Conservation (phyloP, 441 rosid species). For the Corymbia citriodora region DNA sequence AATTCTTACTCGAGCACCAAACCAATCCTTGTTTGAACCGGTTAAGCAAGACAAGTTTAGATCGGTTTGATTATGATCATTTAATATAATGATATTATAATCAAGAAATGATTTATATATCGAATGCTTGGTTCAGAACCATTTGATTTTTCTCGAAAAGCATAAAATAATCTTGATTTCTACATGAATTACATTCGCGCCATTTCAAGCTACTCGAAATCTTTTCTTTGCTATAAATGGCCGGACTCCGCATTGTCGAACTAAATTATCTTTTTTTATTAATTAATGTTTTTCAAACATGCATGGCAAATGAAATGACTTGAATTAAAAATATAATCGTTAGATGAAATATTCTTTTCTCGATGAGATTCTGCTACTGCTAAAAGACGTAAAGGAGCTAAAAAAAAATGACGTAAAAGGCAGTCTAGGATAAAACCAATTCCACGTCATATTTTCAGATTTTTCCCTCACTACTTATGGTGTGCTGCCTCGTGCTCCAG, state of each 20-base stretch:
- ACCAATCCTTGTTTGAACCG: rapidly evolving
- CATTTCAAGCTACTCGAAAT: background rate
- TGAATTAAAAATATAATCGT: background rate
- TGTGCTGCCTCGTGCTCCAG: background rate
- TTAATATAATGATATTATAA: background rate
- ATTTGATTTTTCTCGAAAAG: background rate
- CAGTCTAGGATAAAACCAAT: background rate
- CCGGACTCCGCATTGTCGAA: background rate
- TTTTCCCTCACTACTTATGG: background rate
- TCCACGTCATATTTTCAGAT: constrained; percentile 29
- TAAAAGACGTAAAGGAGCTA: constrained; percentile 5
- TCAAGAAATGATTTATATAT: background rate
- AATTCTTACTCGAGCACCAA: rapidly evolving
- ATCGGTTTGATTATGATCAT: rapidly evolving
- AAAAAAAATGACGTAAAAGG: constrained; percentile 7
- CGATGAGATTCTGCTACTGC: constrained; percentile 17
- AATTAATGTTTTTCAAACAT: background rate
- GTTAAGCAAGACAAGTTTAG: background rate
- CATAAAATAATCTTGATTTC: background rate
- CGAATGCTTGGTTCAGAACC: rapidly evolving
- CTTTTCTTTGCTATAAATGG: background rate
- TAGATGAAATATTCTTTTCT: background rate
- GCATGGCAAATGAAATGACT: background rate
- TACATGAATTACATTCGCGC: rapidly evolving
- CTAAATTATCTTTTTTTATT: background rate